Percentiles rank a stretch among this genome's conserved stretches.
phyloP scores from a whole-genome alignment of 768 basidiomycete species.

The Pleurotus platypus region DNA sequence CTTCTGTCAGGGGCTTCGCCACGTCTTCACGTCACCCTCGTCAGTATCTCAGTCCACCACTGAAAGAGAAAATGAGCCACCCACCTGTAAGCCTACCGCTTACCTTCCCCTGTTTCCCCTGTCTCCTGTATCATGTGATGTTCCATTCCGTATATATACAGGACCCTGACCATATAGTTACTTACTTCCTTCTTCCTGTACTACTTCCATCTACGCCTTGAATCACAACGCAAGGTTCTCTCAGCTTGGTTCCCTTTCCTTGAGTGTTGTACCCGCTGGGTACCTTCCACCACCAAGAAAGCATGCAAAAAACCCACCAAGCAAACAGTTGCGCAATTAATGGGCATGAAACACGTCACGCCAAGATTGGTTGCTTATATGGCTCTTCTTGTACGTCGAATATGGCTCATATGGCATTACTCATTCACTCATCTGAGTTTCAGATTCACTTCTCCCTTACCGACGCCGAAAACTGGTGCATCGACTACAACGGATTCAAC shows the following conservation, averaged over 20 bases:
- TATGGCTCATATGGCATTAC: neutral
- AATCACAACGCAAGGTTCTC: no score
- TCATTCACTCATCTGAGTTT: neutral
- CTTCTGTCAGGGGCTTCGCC: slow-evolving; percentile 13
- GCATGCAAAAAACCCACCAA: neutral
- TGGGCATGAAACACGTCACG: slow-evolving; percentile 4
- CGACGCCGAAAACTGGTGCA: slow-evolving; percentile 15
- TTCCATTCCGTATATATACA: no score
- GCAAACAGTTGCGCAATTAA: slow-evolving; percentile 1
- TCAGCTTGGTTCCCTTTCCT: no score
- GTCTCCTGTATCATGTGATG: no score
- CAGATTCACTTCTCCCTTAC: slow-evolving; percentile 19
- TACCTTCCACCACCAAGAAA: no score
- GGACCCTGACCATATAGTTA: no score
- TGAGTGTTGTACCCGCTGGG: no score
- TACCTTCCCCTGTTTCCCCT: no score
- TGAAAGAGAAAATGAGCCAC: neutral
- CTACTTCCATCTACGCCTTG: no score
- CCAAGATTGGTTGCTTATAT: slow-evolving; percentile 4
- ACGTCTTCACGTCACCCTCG: slow-evolving; percentile 17
- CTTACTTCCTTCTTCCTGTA: no score
- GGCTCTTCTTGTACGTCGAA: slow-evolving; percentile 5
- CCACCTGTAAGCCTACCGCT: neutral
- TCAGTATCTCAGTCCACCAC: slow-evolving; percentile 1
- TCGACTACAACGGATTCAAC: slow-evolving; percentile 17